Base-by-base conservation (phyloP, 2,329 filamentous ascomycete species). In the Magnaporthales sp. region DNA sequence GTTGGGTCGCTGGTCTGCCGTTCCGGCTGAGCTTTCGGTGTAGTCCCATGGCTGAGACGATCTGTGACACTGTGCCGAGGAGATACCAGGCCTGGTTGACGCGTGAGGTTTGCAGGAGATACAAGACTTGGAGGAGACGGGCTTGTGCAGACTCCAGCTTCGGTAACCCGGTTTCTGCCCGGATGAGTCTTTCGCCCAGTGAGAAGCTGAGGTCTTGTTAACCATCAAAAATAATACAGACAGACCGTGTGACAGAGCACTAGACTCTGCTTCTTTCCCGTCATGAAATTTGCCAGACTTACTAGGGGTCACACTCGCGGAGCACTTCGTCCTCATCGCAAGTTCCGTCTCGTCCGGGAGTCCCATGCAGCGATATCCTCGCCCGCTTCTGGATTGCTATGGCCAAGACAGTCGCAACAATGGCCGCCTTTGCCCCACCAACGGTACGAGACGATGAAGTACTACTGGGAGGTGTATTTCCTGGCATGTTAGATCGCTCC, bases 41-140 rank as follows among this genome's bases (percentile, higher is more conserved):
- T 0, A 77, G 67, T 0, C 81, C 80, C 1, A 84, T 71, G 0
- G 78, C 80, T 1, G 80, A 78, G 0, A 81, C 77, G 0, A 86
- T 77, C 63, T 86, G 86, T 1, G 84, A 76, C 0, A 82, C 79
- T 1, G 80, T 86, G 0, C 85, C 86, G 70, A 87, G 87, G 3
- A 81, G 77, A 70, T 84, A 86, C 84, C 85, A 87, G 26, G 83
- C 84, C 58, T 86, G 82, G 66, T 88, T 88, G 70, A 86, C 83
- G 0, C 85, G 78, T 0, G 85, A 86, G 0, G 85, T 85, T 1
- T 81, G 82, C 0, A 88, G 77, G 15, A 88, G 76, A 67, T 86
- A 87, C 9, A 87, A 77, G 10, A 85, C 86, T 69, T 86, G 84
- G 0, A 84, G 77, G 0, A 87, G 73, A 27, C 84, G 77, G 11